phyloP scores from a whole-genome alignment of 805 yeast genomes.

The Naumovozyma castellii region DNA sequence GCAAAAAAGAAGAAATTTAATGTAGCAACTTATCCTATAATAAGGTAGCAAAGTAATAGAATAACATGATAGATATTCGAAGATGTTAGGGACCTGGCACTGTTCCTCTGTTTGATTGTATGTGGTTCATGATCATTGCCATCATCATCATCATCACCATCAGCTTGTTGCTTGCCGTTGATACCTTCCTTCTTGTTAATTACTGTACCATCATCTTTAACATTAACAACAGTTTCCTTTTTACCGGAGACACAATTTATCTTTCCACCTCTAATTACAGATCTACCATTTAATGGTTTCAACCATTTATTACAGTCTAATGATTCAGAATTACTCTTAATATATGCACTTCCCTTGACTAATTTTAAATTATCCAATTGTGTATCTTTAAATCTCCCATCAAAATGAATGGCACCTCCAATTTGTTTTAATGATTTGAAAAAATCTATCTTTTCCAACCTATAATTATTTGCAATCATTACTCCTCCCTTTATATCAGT shows the following conservation, averaged over 20 bases:
- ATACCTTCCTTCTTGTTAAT: constrained; percentile 14
- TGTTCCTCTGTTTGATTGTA: neutral
- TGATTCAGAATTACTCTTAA: constrained; percentile 39
- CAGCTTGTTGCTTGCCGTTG: too few species aligned
- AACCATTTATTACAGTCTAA: constrained; percentile 64
- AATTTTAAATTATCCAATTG: constrained; percentile 45
- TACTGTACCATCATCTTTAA: constrained; percentile 40
- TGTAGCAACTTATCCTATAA: too few species aligned
- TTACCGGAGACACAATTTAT: constrained; percentile 50
- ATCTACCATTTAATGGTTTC: constrained; percentile 37
- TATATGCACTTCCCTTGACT: constrained; percentile 68
- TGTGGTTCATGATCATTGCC: neutral
- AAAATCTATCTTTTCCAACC: constrained; percentile 43
- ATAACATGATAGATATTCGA: neutral
- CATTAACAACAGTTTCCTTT: constrained; percentile 35
- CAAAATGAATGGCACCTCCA: constrained; percentile 72
- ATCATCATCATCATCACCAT: constrained; percentile 1
- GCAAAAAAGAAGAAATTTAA: too few species aligned
- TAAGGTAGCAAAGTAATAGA: neutral
- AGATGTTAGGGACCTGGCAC: neutral
- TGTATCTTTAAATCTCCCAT: constrained; percentile 52
- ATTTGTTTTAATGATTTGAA: constrained; percentile 51
- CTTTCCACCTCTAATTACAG: constrained; percentile 68
- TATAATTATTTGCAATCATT: constrained; percentile 54
- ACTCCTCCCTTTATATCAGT: constrained; percentile 69